Evolutionary conservation across 2,329 filamentous ascomycete species (phyloP), one percentile per base, ranked within the genome.

Genomic region (Sclerotinia sclerotiorum): DNA sequence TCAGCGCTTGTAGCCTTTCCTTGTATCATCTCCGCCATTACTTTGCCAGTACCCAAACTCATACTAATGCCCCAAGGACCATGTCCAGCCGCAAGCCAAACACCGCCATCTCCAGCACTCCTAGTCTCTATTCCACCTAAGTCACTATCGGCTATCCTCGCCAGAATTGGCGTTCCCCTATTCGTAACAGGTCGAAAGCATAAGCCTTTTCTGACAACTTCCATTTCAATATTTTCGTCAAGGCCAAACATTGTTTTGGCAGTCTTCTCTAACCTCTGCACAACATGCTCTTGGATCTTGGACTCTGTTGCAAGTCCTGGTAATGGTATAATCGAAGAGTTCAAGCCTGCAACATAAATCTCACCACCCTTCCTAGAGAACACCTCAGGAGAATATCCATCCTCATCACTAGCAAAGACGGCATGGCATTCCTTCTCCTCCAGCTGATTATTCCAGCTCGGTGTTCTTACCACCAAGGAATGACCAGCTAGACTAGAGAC

Each of bases 291-390:
- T 17, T 83, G 80, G n/a, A 85, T 80, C 64, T 79, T 79, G 0
- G 82, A 80, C 56, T 85, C 82, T 0, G 82, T 83, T 0, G 88
- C 83, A 3, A 83, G 72, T 0, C 81, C 78, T 0, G 91, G 91
- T 13, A 94, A 79, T 0, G 86, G 83, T 5, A 90, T 82, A 0
- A 75, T 77, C 0, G 84, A 79, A 48, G 84, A 86, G 76, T 94
- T 94, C 49, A 94, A 77, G 0, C 91, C 91, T 0, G 89, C 89
- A 46, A 94, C 80, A 77, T 92, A 94, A 27, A 94, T 85, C 68
- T 92, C 85, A 0, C 87, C 88, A 11, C 86, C 87, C 5, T 84
- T 74, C 15, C 91, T 82, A 1, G 87, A 87, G 77, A 92, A 93
- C 15, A 91, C 81, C 77, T 94, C 91, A 0, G 90, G 90, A 3